These are phyloP conservation scores for Dendrobium huoshanense DNA, from an alignment of 106 monocot genomes.

Conservation along the genomic window DNA sequence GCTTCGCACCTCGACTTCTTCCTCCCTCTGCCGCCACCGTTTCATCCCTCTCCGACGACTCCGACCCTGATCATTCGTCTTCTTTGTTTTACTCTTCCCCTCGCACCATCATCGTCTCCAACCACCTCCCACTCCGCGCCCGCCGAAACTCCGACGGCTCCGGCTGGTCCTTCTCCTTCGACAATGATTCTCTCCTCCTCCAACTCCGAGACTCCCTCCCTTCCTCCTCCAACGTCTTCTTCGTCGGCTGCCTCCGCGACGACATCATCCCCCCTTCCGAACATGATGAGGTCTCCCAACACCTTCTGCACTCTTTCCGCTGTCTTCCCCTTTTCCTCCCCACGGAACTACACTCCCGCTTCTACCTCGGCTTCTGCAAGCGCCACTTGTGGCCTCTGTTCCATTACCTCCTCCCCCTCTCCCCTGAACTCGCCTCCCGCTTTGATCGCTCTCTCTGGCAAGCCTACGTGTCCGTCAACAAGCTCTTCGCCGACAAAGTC, in stretches of 20 bases:
- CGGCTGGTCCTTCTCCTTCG: conserved; percentile 6
- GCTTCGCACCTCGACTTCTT: not conserved
- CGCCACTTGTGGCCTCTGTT: conserved; percentile 5
- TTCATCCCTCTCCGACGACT: not conserved
- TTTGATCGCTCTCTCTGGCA: conserved; percentile 47
- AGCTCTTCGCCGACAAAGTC: conserved; percentile 50
- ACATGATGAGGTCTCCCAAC: conserved; percentile 4
- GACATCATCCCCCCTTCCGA: conserved; percentile 10
- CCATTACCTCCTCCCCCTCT: conserved; percentile 11
- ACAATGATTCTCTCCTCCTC: conserved; percentile 6
- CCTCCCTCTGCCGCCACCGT: not conserved
- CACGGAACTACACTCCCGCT: not conserved
- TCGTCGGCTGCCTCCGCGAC: conserved; percentile 7
- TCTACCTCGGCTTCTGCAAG: conserved; percentile 8
- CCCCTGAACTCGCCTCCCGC: conserved; percentile 34
- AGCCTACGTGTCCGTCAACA: conserved; percentile 53
- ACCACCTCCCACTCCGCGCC: conserved; percentile 3
- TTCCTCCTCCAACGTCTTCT: not conserved
- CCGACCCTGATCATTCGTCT: not conserved
- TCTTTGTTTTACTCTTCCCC: not conserved
- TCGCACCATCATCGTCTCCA: conserved; percentile 8
- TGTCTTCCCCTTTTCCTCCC: conserved; percentile 9
- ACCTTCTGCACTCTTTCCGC: conserved; percentile 3
- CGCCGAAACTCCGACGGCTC: not conserved
- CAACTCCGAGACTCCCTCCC: conserved; percentile 11